Base-by-base conservation (phyloP, 2,329 filamentous ascomycete species). In the Claviceps fusiformis region DNA sequence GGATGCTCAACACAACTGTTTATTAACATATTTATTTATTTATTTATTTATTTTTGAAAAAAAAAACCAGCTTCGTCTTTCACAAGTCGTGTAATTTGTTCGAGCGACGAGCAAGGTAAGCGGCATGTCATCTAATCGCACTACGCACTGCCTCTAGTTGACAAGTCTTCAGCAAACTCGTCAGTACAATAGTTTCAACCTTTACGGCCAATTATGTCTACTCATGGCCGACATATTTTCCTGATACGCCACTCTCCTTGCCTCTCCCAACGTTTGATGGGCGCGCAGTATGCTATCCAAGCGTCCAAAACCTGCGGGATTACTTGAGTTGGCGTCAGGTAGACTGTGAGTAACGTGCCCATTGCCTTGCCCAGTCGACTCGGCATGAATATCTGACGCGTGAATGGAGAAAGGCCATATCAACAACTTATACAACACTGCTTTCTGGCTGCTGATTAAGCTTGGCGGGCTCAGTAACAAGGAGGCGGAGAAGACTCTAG, bases 271-370 rank as follows among this genome's bases (percentile, higher is more conserved):
- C 86, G 6, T 98, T 98, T 65, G 93, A 98, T 69, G 92, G 91
- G 0, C 78, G 93, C 52, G 90, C 90, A 17, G 90, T 98, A 3
- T 83, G 86, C 66, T 98, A 97, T 70, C 93, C 93, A 0, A 87
- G 81, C 55, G 77, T 86, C 7, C 77, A 80, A 62, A 95, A 95
- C 67, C 71, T 98, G 61, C 79, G 91, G 31, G 93, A 98, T 72
- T 98, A 98, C 69, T 82, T 98, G 77, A 91, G 87, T 67, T 98
- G 93, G 93, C 81, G 93, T 62, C 93, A 98, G 70, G 93, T 88
- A 47, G 93, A 98, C 68, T 97, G 93, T 93, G 68, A 69, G 84
- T 53, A 29, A 27, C 17, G 8, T 15, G 29, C 6, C 17, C 5
- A 3, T 15, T 4, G 15, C 13, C 3, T 35, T 5, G 33, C 17